Base-by-base conservation (phyloP, 257 asterid genomes). In the Gardenia jasminoides region DNA sequence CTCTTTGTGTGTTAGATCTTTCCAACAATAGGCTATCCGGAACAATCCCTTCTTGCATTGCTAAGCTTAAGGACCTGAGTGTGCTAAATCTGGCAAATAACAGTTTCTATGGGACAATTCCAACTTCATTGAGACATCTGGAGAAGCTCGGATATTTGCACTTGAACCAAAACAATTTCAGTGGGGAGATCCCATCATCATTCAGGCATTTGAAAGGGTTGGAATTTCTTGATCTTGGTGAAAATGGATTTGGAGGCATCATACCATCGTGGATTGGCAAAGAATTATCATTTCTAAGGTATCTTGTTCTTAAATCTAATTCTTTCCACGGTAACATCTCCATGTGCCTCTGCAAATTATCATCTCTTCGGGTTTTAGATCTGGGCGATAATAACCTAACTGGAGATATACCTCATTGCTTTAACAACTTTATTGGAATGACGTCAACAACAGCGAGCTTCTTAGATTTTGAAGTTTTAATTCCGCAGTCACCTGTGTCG, bases 221-320 rank as follows among this genome's bases (percentile, higher is more conserved):
- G 41, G 2, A 36, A 4, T 36, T 2, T 1, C 41, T 36, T 0
- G 41, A 36, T 36, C 41, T 36, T 36, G 41, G 41, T 2, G 4
- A 36, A 2, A 36, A 36, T 36, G 3, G 41, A 2, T 4, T 36
- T 2, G 41, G 4, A 2, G 41, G 41, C 41, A 2, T 36, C 4
- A 36, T 36, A 36, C 83, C 86, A 5, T 7, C 64, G 22, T 82
- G 88, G 85, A 78, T 85, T 20, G 78, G 82, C 59, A 31, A 67
- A 43, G 78, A 20, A 0, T 66, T 86, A 19, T 16, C 65, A 9
- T 17, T 41, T 13, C 3, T 85, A 66, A 47, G 50, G 24, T 28
- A 59, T 39, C 54, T 85, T 13, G 82, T 73, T 72, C 79, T 82
- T 7, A 76, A 78, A 0, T 76, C 75, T n/a, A 85, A 85, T 74